Evolutionary conservation across 2,329 filamentous ascomycete genomes (phyloP).

Genomic region (Orbilia javanica): DNA sequence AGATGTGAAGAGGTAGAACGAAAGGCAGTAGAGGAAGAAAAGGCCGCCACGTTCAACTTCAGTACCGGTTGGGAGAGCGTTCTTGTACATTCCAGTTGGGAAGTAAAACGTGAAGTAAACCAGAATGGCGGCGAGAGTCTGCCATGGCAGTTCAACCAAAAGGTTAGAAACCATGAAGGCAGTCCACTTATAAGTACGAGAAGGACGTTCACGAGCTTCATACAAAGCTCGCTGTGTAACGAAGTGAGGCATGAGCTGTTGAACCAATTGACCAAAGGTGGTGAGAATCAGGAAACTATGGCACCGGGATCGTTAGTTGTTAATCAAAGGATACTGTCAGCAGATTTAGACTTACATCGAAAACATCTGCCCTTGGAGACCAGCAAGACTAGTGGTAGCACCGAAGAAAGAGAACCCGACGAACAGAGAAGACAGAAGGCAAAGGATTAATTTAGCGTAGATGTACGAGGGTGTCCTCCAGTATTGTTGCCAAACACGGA

Average conservation of each 20-base stretch:
- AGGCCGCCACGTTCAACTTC: constrained; percentile 78
- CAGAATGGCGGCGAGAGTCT: constrained; percentile 84
- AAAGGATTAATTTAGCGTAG: constrained; percentile 82
- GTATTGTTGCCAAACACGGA: constrained; percentile 89
- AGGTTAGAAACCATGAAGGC: constrained; percentile 87
- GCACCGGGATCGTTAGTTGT: not conserved
- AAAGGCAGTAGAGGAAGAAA: constrained; percentile 81
- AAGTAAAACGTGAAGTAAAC: constrained; percentile 88
- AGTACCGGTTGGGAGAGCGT: constrained; percentile 74
- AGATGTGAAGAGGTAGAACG: constrained; percentile 82
- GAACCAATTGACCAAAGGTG: constrained; percentile 82
- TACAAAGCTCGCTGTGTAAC: constrained; percentile 83
- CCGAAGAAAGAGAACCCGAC: constrained; percentile 85
- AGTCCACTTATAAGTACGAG: constrained; percentile 85
- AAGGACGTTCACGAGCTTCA: constrained; percentile 89
- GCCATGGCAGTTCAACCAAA: constrained; percentile 85
- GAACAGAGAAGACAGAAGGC: constrained; percentile 74
- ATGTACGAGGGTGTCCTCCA: constrained; percentile 92
- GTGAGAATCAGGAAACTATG: constrained; percentile 79
- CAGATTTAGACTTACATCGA: constrained; percentile 73
- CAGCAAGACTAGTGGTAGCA: constrained; percentile 78
- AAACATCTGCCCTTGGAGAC: constrained; percentile 88
- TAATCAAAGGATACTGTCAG: not conserved
- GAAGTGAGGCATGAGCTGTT: constrained; percentile 88
- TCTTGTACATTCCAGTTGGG: constrained; percentile 80